phyloP scores from a whole-genome alignment of 352 stramenopile species.

The Phytopythium litorale region DNA sequence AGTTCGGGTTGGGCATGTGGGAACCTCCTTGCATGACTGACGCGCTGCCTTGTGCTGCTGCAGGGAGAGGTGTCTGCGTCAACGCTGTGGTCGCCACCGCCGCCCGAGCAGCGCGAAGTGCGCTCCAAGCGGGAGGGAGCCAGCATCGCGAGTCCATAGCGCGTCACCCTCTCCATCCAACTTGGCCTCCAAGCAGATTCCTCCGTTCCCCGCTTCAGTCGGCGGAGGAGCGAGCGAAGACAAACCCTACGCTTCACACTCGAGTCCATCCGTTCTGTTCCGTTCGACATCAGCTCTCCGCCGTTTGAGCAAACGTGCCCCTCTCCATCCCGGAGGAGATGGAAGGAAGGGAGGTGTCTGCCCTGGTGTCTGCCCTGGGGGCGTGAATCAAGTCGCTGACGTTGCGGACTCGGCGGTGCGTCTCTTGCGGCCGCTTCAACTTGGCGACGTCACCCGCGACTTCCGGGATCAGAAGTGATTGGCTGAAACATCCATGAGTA shows the following conservation, averaged over 20 bases:
- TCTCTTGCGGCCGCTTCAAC: slow-evolving; percentile 4
- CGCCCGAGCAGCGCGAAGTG: not conserved
- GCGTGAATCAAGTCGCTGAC: not conserved
- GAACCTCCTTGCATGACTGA: not conserved
- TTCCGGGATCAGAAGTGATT: not conserved
- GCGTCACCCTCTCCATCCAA: no score
- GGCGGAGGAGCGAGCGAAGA: no score
- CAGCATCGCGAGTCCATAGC: not conserved
- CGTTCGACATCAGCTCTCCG: no score
- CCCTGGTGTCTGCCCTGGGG: no score
- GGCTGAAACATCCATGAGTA: slow-evolving; percentile 1
- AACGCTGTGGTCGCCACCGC: slow-evolving; percentile 3
- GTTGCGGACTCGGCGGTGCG: not conserved
- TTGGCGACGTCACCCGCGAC: slow-evolving; percentile 3
- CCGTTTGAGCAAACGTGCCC: no score
- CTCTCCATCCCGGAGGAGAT: no score
- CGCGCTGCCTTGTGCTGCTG: not conserved
- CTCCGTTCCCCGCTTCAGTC: no score
- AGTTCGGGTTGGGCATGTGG: not conserved
- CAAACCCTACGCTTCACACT: no score
- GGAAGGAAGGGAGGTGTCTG: not conserved
- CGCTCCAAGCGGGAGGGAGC: not conserved
- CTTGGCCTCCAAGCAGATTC: no score
- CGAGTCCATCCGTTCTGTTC: no score
- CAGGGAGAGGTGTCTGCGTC: slow-evolving; percentile 4